phyloP scores from a whole-genome alignment of 1,284 basidiomycete species.

The Phylloboletellus chloephorus region DNA sequence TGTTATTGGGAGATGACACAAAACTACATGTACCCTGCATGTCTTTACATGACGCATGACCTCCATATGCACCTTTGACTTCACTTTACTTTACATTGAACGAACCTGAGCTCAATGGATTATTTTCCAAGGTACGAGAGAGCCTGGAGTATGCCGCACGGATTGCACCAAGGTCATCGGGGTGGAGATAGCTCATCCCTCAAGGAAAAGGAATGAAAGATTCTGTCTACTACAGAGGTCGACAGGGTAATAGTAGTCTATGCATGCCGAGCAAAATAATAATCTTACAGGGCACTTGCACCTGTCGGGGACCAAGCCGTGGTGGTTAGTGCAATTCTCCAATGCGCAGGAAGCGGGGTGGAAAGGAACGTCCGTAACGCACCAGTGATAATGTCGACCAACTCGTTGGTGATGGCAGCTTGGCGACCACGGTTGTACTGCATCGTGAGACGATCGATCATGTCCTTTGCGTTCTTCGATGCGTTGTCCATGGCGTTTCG shows the following conservation, averaged over 20 bases:
- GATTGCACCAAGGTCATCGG: not conserved
- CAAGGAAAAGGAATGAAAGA: slow-evolving; percentile 15
- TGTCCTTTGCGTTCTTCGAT: slow-evolving; percentile 95
- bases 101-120: not conserved
- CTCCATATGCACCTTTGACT: slow-evolving; percentile 15
- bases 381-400: slow-evolving; percentile 95
- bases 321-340: not conserved
- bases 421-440: slow-evolving; percentile 99
- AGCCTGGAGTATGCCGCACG: not conserved
- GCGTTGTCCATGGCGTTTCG: slow-evolving; percentile 99
- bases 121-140: not conserved
- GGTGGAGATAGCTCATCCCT: not conserved
- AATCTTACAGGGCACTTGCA: slow-evolving; percentile 40
- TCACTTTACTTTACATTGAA: no score
- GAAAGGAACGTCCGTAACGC: not conserved
- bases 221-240: slow-evolving; percentile 24
- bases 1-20: slow-evolving; percentile 19
- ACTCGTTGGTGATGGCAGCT: slow-evolving; percentile 94
- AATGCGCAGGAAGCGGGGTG: not conserved
- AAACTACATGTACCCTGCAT: slow-evolving; percentile 32
- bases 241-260: slow-evolving; percentile 15
- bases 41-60: slow-evolving; percentile 25
- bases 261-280: slow-evolving; percentile 11
- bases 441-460: slow-evolving; percentile 84
- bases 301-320: slow-evolving; percentile 23